Evolutionary conservation across 139 green algal species (phyloP).

Genomic region (Micromonas commoda): DNA sequence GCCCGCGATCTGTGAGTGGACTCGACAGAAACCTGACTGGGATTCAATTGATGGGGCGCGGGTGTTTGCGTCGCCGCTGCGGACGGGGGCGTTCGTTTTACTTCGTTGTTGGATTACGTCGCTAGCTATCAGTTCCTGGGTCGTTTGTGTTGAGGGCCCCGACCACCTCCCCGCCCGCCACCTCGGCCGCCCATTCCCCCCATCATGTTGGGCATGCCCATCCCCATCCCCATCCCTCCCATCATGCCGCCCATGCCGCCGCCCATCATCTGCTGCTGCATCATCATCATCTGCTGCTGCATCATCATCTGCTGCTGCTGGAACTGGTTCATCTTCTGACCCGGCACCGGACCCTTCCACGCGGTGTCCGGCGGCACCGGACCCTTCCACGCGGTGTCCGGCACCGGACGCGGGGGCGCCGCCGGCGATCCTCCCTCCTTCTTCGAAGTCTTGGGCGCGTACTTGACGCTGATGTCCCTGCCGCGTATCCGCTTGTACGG

Average conservation of each 20-base stretch:
- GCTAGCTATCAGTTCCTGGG: too few relatives aligned
- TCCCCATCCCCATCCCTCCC: neutral
- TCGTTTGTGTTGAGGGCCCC: too few relatives aligned
- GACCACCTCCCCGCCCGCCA: too few relatives aligned
- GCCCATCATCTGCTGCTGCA: conserved; percentile 14
- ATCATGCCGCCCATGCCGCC: neutral
- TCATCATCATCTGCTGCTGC: conserved; percentile 16
- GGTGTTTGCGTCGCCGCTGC: too few relatives aligned
- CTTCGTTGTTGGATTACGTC: too few relatives aligned
- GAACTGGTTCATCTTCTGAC: neutral
- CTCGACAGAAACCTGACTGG: too few relatives aligned
- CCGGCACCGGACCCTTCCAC: neutral
- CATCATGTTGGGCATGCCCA: too few relatives aligned
- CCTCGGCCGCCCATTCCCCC: too few relatives aligned
- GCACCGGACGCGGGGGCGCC: neutral
- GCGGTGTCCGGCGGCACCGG: conserved; percentile 1
- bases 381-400: conserved; percentile 3
- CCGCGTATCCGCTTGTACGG: neutral
- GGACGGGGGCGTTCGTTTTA: too few relatives aligned
- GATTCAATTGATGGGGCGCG: too few relatives aligned
- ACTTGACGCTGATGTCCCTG: conserved; percentile 6
- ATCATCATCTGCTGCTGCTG: neutral
- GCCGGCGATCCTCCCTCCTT: too few relatives aligned
- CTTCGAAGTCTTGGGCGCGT: neutral
- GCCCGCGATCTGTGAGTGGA: too few relatives aligned